Evolutionary conservation across 495 filamentous ascomycete species (phyloP).

Genomic region (Podospora didyma): DNA sequence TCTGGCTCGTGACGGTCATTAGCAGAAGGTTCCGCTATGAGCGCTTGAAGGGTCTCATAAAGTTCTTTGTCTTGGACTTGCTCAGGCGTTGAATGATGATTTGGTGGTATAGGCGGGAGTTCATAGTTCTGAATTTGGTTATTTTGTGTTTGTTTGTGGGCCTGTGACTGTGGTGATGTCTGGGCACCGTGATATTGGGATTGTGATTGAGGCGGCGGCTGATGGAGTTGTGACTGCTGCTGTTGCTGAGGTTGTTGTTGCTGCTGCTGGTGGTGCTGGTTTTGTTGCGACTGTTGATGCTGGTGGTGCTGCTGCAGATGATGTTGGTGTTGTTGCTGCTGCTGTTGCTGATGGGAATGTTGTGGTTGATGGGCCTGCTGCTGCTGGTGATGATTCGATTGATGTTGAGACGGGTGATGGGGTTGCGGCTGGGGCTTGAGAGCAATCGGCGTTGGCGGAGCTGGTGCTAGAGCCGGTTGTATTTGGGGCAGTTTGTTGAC

Average conservation of each 20-base stretch:
- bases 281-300: slow-evolving; percentile 9
- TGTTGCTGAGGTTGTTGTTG: slow-evolving; percentile 16
- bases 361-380: slow-evolving; percentile 11
- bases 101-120: slow-evolving; percentile 20
- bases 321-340: slow-evolving; percentile 3
- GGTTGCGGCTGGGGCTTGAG: slow-evolving; percentile 17
- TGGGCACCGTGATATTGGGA: background rate
- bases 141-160: background rate
- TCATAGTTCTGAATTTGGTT: slow-evolving; percentile 4
- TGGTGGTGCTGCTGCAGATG: slow-evolving; percentile 4
- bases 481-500: slow-evolving; percentile 22
- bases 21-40: slow-evolving; percentile 14
- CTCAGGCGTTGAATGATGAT: slow-evolving; percentile 25
- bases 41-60: slow-evolving; percentile 20
- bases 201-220: background rate
- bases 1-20: background rate
- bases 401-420: slow-evolving; percentile 7
- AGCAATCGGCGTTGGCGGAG: slow-evolving; percentile 10
- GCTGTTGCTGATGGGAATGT: slow-evolving; percentile 3
- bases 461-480: slow-evolving; percentile 27
- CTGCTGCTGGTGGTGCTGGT: slow-evolving; percentile 10
- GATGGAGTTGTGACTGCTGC: slow-evolving; percentile 11
- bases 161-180: slow-evolving; percentile 1
- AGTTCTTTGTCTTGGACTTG: slow-evolving; percentile 22
- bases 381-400: slow-evolving; percentile 15